phyloP scores from a whole-genome alignment of 352 stramenopile genomes.

The Hyaloperonospora arabidopsidis region DNA sequence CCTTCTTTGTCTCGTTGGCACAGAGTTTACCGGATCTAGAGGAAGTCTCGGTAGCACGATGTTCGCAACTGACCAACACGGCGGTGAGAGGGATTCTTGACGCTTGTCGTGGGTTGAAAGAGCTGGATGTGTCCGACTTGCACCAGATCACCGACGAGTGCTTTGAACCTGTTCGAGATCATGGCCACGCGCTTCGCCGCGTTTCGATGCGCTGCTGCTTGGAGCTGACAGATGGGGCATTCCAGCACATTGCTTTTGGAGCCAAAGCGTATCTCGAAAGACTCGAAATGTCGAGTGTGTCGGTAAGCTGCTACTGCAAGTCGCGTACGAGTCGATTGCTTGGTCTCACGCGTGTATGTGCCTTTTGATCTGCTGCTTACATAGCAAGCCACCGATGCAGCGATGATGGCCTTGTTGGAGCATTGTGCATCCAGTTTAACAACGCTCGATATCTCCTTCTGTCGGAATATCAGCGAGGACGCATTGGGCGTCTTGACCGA shows the following conservation, averaged over 20 bases:
- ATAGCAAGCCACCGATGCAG: conserved; percentile 50
- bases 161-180: conserved; percentile 51
- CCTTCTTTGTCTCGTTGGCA: conserved; percentile 43
- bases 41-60: conserved; percentile 63
- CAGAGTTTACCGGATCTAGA: conserved; percentile 42
- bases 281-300: conserved; percentile 69
- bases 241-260: conserved; percentile 53
- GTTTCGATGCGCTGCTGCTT: conserved; percentile 62
- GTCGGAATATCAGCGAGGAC: conserved; percentile 59
- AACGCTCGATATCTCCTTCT: conserved; percentile 72
- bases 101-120: conserved; percentile 46
- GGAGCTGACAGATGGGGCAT: conserved; percentile 42
- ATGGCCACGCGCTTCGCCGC: conserved; percentile 42
- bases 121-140: conserved; percentile 65
- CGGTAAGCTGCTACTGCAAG: conserved; percentile 31
- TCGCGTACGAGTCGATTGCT: background rate
- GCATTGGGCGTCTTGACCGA: conserved; percentile 57
- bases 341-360: background rate
- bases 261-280: conserved; percentile 48
- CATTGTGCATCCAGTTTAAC: conserved; percentile 37
- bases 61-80: conserved; percentile 53
- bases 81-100: conserved; percentile 42
- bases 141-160: conserved; percentile 53
- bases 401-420: conserved; percentile 43
- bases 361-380: conserved; percentile 6